Evolutionary conservation across 108 stramenopile genomes (phyloP), one percentile per base, ranked within the genome.

Genomic region (Cyclotella atomus): DNA sequence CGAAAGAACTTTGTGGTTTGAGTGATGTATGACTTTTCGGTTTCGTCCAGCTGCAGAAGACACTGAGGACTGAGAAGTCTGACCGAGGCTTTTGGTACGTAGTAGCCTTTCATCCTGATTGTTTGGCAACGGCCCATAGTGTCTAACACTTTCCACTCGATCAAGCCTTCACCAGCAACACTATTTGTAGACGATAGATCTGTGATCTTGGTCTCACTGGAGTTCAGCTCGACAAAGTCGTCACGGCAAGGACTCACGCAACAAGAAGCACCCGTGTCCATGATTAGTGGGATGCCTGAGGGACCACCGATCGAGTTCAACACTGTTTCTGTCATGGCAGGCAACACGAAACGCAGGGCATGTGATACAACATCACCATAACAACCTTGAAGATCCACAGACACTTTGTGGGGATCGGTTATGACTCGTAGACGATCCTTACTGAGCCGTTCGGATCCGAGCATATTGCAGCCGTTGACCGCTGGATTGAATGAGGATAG

Each of bases 101-200:
- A 12, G 38, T 41, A 41, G 7, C 38, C 38, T 41, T 41, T 12
- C 12, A 41, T 41, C 12, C 12, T 12, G 12, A 41, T 41, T 9
- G 7, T 12, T 9, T 9, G 12, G 9, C 9, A 41, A 9, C 12
- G 7, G 12, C 38, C 38, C 9, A 12, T 9, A 9, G 38, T 9
- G 12, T 41, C 38, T 9, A 7, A 12, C 7, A 41, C 38, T 21
- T 7, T 52, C 49, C 65, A 67, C 16, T 21, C 17, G 1, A 67
- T 29, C 6, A 67, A 6, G n/a, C 65, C 65, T 33, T 52, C 27
- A 12, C 64, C 64, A 12, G 25, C 41, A 2, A 46, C 64, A 1
- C 17, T 65, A 45, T 65, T 65, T 2, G 49, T 30, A 2, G 15
- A 15, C 2, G 47, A 67, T 0, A 67, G 49, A 67, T 52, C 65